These are phyloP conservation scores for Talaromyces piceae DNA, from an alignment of 2,329 filamentous ascomycete genomes.

Conservation along the genomic window DNA sequence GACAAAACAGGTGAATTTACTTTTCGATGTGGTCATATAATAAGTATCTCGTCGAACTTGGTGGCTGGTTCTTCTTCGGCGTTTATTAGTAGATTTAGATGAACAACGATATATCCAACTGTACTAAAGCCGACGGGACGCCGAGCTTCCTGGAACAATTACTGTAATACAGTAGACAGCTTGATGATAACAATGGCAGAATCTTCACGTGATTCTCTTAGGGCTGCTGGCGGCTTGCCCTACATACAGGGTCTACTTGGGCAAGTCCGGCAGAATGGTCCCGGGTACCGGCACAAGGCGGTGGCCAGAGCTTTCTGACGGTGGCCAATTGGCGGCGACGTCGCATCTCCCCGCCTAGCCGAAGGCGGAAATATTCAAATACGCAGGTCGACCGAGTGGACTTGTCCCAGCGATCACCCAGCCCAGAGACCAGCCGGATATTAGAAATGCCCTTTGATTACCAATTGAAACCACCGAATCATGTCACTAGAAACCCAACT, in stretches of 20 bases:
- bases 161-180: too few species aligned
- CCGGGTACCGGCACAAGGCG: constrained; percentile 16
- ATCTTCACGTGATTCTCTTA: background rate
- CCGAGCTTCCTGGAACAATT: too few species aligned
- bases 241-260: background rate
- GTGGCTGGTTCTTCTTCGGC: background rate
- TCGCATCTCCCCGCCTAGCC: background rate
- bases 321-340: background rate
- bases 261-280: background rate
- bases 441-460: background rate
- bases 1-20: background rate
- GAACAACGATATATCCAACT: background rate
- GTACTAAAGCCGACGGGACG: too few species aligned
- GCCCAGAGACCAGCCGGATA: background rate
- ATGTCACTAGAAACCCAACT: background rate
- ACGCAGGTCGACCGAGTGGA: background rate
- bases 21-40: background rate
- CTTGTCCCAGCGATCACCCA: background rate
- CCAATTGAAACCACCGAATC: background rate
- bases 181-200: background rate
- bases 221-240: background rate
- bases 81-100: background rate
- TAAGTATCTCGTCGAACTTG: background rate
- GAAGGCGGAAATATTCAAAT: background rate
- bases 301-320: background rate